A percentile compares a stretch with the other conserved stretches of the same genome.
These are phyloP conservation scores for Macadamia integrifolia DNA, from an alignment of 164 flowering plant genomes.

Conservation along the genomic window DNA sequence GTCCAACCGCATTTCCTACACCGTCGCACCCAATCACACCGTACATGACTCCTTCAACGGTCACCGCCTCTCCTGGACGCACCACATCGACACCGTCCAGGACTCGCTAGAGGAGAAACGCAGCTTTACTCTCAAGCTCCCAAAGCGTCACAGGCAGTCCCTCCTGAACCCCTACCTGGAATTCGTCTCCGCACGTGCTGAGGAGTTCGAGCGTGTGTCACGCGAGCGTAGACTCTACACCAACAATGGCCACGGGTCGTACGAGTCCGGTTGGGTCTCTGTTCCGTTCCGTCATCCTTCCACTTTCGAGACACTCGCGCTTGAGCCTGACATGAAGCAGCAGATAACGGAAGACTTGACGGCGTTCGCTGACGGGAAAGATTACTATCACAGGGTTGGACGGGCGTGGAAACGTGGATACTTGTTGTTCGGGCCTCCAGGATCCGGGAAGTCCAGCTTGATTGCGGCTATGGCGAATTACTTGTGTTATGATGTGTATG, in stretches of 20 bases:
- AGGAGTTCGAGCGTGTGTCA: conserved; percentile 48
- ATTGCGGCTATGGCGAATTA: conserved; percentile 69
- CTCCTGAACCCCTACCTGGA: conserved; percentile 45
- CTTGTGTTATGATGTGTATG: conserved; percentile 55
- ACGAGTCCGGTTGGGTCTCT: conserved; percentile 62
- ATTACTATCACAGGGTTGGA: conserved; percentile 56
- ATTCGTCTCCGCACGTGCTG: conserved; percentile 34
- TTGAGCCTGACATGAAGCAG: conserved; percentile 42
- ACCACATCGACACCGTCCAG: conserved; percentile 61
- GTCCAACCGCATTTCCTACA: conserved; percentile 45
- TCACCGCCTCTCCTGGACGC: conserved; percentile 52
- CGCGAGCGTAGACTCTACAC: conserved; percentile 56
- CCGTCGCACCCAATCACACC: conserved; percentile 54
- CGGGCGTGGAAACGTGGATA: conserved; percentile 72
- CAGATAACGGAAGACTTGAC: conserved; percentile 42
- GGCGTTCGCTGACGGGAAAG: conserved; percentile 42
- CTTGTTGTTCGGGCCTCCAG: conserved; percentile 56
- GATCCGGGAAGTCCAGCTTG: conserved; percentile 24
- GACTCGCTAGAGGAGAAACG: conserved; percentile 60
- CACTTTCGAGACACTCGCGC: conserved; percentile 57
- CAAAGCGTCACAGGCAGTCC: conserved; percentile 38
- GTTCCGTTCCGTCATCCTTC: conserved; percentile 68
- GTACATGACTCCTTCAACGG: conserved; percentile 45
- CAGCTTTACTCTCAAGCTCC: conserved; percentile 47
- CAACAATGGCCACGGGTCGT: conserved; percentile 45